A percentile compares a stretch with the other conserved stretches of the same genome.
Evolutionary conservation across 176 grass and related monocot genomes (phyloP).

Genomic region (Guadua angustifolia): DNA sequence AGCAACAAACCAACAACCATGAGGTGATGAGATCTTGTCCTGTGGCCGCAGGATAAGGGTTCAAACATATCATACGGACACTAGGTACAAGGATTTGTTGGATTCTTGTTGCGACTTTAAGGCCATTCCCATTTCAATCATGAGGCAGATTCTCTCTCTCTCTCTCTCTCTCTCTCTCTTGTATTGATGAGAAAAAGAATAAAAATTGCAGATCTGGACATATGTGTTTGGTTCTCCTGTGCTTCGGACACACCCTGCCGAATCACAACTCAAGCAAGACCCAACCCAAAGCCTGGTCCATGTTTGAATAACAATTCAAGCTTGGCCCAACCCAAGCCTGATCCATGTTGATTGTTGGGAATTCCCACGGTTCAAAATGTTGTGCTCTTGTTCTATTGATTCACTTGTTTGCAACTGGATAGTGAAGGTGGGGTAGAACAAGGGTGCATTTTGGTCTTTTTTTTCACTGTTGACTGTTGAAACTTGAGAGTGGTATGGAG

Average conservation of each 20-base stretch:
- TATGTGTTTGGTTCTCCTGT: neutral
- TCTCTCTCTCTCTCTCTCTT: neutral
- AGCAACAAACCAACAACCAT: neutral
- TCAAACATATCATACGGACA: neutral
- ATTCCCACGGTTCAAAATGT: neutral
- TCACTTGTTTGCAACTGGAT: neutral
- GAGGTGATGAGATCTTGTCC: neutral
- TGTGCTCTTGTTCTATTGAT: neutral
- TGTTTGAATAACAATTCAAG: neutral
- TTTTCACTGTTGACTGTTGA: neutral
- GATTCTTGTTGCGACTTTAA: slow-evolving; percentile 22
- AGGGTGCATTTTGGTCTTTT: neutral
- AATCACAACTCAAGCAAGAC: neutral
- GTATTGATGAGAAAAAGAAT: neutral
- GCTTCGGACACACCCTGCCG: neutral
- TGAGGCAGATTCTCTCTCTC: neutral
- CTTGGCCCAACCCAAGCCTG: neutral
- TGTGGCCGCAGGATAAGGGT: neutral
- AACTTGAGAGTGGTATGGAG: neutral
- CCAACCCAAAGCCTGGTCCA: neutral
- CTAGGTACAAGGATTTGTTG: neutral
- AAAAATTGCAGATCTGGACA: neutral
- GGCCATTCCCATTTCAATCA: neutral
- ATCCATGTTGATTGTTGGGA: neutral
- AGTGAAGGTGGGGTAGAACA: neutral